Base-by-base conservation (phyloP, 805 yeast species). In the Wickerhamomyces canadensis region DNA sequence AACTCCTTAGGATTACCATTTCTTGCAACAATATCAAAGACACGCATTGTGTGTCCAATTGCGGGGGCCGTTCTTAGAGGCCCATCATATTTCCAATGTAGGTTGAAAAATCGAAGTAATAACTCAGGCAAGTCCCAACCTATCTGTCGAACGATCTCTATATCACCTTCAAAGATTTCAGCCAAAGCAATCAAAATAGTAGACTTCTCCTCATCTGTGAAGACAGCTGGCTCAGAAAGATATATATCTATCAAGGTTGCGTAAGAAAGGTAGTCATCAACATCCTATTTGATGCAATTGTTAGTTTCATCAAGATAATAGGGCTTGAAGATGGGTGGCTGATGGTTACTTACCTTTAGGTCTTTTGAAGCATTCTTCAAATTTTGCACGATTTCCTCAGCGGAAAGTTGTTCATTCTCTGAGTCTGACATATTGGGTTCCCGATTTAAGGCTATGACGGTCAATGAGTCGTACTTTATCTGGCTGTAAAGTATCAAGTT, bases 41-140 rank as follows among this genome's bases (percentile, higher is more conserved):
- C 56, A 40, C 64, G 66, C 55, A 77, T 54, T 8, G 71, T 51
- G 4, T 47, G 18, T 25, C 33, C 38, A 5, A 49, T 32, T 12
- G 33, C 19, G 10, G 38, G 40, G 2, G 47, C 27, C 5, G 44
- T 46, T 42, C 51, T 55, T 8, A 40, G 57, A 40, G 68, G 55
- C 35, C 72, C 69, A n/a, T 68, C 57, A 49, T 61, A 39, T 53
- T 62, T 43, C 64, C 77, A 49, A 12, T 59, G 60, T 7, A 52
- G 37, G 19, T 64, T 64, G n/a, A 81, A 54, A 54, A 70, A 84
- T 9, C 67, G 66, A 31, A 86, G 51, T 6, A 89, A 47, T 35
- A 84, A 60, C 23, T 70, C 71, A 1, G 96, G 96, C n/a, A 89
- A 54, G 57, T 89, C 97, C 97, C 97, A 89, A 2, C 95, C 95